These are phyloP conservation scores for Exophiala oligosperma DNA, from an alignment of 2,329 filamentous ascomycete species.

Conservation along the genomic window DNA sequence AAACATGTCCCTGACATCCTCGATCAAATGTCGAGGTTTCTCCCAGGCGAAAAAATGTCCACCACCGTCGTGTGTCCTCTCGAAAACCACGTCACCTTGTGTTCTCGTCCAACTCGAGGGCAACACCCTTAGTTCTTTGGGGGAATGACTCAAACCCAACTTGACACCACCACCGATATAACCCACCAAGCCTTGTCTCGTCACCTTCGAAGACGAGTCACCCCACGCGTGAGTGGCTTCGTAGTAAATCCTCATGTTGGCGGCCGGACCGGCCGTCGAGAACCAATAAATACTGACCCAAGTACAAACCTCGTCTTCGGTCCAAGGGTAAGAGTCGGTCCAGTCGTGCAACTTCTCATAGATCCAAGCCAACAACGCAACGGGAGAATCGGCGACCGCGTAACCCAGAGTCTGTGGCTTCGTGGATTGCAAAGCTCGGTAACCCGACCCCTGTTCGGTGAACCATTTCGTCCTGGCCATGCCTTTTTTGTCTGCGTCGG, in stretches of 20 bases:
- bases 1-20: slow-evolving; percentile 51
- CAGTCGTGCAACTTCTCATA: slow-evolving; percentile 79
- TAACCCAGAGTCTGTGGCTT: slow-evolving; percentile 74
- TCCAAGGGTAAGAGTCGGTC: slow-evolving; percentile 72
- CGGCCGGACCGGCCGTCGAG: slow-evolving; percentile 66
- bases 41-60: slow-evolving; percentile 58
- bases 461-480: slow-evolving; percentile 61
- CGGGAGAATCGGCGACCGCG: slow-evolving; percentile 67
- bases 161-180: slow-evolving; percentile 47
- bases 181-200: slow-evolving; percentile 6
- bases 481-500: slow-evolving; percentile 51
- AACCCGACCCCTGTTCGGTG: slow-evolving; percentile 50
- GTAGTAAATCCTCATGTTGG: slow-evolving; percentile 71
- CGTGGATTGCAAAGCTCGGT: slow-evolving; percentile 62
- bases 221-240: slow-evolving; percentile 52
- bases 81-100: slow-evolving; percentile 53
- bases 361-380: slow-evolving; percentile 73
- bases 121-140: slow-evolving; percentile 50
- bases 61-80: slow-evolving; percentile 44
- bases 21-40: slow-evolving; percentile 46
- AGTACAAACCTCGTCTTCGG: slow-evolving; percentile 71
- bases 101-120: slow-evolving; percentile 53
- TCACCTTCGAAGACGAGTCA: slow-evolving; percentile 26
- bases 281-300: slow-evolving; percentile 77
- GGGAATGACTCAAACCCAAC: slow-evolving; percentile 54